Percentiles rank a stretch among this genome's conserved stretches.
Evolutionary conservation across 371 early-diverging fungal genomes (phyloP).

Genomic region (Circinella umbellata): DNA sequence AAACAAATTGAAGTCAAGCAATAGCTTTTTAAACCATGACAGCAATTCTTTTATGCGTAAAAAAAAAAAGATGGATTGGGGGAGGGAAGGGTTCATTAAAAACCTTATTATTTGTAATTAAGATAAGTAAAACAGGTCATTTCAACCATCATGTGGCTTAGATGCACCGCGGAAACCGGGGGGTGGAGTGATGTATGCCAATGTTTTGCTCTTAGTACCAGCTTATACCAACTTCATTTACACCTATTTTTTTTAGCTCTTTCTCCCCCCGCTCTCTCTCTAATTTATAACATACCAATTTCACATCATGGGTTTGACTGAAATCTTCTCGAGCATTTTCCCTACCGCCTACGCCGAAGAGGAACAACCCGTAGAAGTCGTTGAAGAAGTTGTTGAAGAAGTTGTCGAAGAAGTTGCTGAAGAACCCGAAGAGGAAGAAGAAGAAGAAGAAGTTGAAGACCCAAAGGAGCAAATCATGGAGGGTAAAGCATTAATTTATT

Average conservation of each 20-base stretch:
- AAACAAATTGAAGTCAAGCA: no score
- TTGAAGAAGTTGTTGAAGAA: constrained; percentile 32
- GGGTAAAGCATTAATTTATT: constrained; percentile 29
- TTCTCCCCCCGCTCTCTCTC: constrained; percentile 13
- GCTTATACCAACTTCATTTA: neutral
- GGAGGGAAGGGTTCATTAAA: no score
- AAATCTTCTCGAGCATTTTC: constrained; percentile 53
- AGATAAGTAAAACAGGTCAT: neutral
- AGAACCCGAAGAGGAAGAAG: constrained; percentile 8
- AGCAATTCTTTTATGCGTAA: no score
- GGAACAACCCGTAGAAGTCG: constrained; percentile 15
- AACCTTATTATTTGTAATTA: no score
- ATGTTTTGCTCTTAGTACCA: no score
- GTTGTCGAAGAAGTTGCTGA: constrained; percentile 8
- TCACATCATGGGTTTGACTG: constrained; percentile 50
- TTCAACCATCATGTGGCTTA: neutral
- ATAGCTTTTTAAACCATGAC: no score
- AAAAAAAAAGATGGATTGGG: no score
- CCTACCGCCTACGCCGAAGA: constrained; percentile 55
- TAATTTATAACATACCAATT: neutral
- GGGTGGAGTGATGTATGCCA: neutral
- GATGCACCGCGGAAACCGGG: neutral
- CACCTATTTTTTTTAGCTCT: constrained; percentile 3
- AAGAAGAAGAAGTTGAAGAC: constrained; percentile 10
- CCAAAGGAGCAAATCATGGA: constrained; percentile 41